Evolutionary conservation across 805 yeast genomes (phyloP), one percentile per base, ranked within the genome.

Genomic region (Babjeviella inositovora): DNA sequence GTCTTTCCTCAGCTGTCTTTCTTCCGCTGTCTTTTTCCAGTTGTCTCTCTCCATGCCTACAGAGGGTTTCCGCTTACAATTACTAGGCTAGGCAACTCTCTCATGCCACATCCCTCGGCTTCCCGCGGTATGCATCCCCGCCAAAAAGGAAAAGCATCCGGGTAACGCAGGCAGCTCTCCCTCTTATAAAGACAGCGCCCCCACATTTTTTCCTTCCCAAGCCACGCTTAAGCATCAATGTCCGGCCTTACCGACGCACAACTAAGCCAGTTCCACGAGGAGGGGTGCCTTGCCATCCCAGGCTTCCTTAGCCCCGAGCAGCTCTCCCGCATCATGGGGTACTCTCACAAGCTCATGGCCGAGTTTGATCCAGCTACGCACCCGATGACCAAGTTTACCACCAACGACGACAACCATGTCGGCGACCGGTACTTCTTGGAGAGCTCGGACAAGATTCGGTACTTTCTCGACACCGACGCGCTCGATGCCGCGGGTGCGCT

Each of bases 341-440:
- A 59, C 30, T 53, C 77, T 3, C 46, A 50, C 8, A 25, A 41
- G 11, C 45, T 77, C 14, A 50, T 73, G 21, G 32, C 38, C 1
- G 47, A 55, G 5, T 56, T 77, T 23, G 72, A 72, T 32, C 33
- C 70, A 6, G 33, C 47, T 3, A 46, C 45, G 6, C 90, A 79
- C 34, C 87, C 92, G 9, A 38, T 62, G 39, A 76, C 85, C 7
- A 64, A 60, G 39, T 77, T 77, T 53, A 66, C 70, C 17, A 77
- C 90, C 2, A 61, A 53, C 8, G 56, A 50, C 4, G 52, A 54
- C 11, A 59, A 61, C 19, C 85, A 76, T 38, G 58, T 77, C 20
- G 85, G 87, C 2, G 85, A 79, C 42, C 55, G 62, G 8, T 77
- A 79, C 41, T 77, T 77, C 39, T 43, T 79, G 14, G 57, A 63